Evolutionary conservation across 768 basidiomycete species (phyloP).

Genomic region (Cyclocybe cylindracea): DNA sequence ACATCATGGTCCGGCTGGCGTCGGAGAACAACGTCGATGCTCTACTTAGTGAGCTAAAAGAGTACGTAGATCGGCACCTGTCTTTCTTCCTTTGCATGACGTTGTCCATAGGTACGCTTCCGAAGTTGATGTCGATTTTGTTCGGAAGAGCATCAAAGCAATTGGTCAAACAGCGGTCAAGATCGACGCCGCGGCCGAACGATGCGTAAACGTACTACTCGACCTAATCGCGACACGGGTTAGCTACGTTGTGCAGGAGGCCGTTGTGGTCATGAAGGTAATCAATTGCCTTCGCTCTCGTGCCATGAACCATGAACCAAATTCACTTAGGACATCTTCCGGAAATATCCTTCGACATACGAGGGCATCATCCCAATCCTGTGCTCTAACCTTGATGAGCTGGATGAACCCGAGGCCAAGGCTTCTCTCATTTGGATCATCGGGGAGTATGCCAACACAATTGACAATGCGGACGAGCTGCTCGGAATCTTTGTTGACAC

Average conservation of each 20-base stretch:
- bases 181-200: constrained; percentile 89
- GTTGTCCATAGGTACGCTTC: constrained; percentile 74
- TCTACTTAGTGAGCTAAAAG: constrained; percentile 91
- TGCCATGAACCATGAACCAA: not conserved
- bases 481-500: constrained; percentile 87
- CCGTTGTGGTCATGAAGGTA: constrained; percentile 98
- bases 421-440: constrained; percentile 99
- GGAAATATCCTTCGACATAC: constrained; percentile 94
- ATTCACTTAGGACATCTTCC: constrained; percentile 84
- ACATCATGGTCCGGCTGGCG: constrained; percentile 96
- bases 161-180: constrained; percentile 97
- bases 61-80: constrained; percentile 49
- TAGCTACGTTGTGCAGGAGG: constrained; percentile 97
- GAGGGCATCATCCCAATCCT: constrained; percentile 96
- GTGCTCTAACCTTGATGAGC: constrained; percentile 92
- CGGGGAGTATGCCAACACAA: constrained; percentile 96
- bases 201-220: constrained; percentile 91
- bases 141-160: constrained; percentile 91
- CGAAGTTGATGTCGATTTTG: constrained; percentile 98
- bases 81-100: constrained; percentile 9
- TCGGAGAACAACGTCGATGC: constrained; percentile 93
- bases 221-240: constrained; percentile 93
- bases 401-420: constrained; percentile 98
- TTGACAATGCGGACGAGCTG: constrained; percentile 95
- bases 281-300: constrained; percentile 9